Evolutionary conservation across 345 rosid genomes (phyloP).

Genomic region (sweet orange (Citrus sinensis)): DVS_A1.0 CM039164.1:17927001-17927500

Average conservation of each 20-base stretch:
- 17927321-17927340: slow-evolving; percentile 93
- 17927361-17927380: slow-evolving; percentile 83
- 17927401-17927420: slow-evolving; percentile 74
- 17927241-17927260: neutral
- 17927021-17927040: slow-evolving; percentile 82
- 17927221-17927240: neutral
- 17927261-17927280: slow-evolving; percentile 77
- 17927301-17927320: slow-evolving; percentile 84
- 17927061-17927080: slow-evolving; percentile 80
- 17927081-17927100: slow-evolving; percentile 94
- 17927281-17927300: slow-evolving; percentile 96
- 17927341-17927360: slow-evolving; percentile 91
- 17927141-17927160: neutral
- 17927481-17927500: neutral
- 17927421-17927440: slow-evolving; percentile 25
- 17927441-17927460: neutral
- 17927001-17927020: slow-evolving; percentile 84
- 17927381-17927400: slow-evolving; percentile 82
- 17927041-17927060: slow-evolving; percentile 78
- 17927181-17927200: neutral
- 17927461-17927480: neutral
- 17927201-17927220: neutral
- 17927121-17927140: neutral
- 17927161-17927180: neutral
- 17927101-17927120: slow-evolving; percentile 91